phyloP scores from a whole-genome alignment of 306 rosid species.

The Arachis hypogaea region DNA sequence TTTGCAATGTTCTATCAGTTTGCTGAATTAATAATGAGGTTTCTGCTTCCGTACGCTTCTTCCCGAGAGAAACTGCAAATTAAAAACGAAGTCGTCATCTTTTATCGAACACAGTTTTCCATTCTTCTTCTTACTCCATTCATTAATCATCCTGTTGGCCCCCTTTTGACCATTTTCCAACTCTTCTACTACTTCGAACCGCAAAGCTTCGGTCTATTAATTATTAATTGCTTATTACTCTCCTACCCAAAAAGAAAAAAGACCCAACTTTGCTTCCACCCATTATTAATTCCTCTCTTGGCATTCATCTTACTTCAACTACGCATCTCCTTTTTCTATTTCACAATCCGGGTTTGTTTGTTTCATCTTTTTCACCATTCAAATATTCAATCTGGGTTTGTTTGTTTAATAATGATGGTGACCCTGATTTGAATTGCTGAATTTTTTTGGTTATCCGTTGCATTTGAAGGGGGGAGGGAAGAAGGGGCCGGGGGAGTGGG shows the following conservation, averaged over 20 bases:
- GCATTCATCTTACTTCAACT: constrained; percentile 25
- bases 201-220: not conserved
- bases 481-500: no score
- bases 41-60: no score
- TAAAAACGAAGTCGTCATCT: no score
- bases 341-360: constrained; percentile 30
- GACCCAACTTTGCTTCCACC: constrained; percentile 19
- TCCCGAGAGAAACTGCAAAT: no score
- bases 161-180: not conserved
- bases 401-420: not conserved
- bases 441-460: not conserved
- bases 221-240: not conserved
- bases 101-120: not conserved
- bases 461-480: no score
- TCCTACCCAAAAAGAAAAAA: constrained; percentile 1
- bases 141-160: not conserved
- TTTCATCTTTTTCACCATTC: not conserved
- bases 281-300: not conserved
- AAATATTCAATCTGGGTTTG: not conserved
- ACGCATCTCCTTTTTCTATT: not conserved
- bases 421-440: not conserved
- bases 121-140: constrained; percentile 16
- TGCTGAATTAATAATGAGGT: no score
- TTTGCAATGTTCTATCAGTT: no score
- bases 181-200: not conserved